Evolutionary conservation across 805 yeast species (phyloP).

Genomic region (Naumovozyma castellii): DNA sequence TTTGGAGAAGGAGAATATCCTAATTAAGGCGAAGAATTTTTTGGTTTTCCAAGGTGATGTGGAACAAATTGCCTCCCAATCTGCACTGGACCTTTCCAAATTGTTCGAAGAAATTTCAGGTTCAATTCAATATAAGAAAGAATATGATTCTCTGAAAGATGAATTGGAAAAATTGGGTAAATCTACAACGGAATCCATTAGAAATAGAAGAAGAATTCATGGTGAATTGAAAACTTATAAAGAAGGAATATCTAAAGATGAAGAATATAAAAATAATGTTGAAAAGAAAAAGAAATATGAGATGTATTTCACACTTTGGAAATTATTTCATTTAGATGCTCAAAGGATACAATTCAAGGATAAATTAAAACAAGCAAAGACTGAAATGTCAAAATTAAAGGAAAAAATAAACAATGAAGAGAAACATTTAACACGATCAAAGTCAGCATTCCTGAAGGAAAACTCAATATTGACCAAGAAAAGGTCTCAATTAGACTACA

Average conservation of each 20-base stretch:
- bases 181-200: conserved; percentile 50
- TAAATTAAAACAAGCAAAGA: conserved; percentile 20
- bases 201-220: conserved; percentile 58
- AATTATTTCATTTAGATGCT: conserved; percentile 51
- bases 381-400: conserved; percentile 26
- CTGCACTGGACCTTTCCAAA: conserved; percentile 62
- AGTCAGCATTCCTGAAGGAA: conserved; percentile 39
- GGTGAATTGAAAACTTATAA: conserved; percentile 71
- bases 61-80: conserved; percentile 83
- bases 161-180: conserved; percentile 59
- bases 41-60: conserved; percentile 96
- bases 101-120: conserved; percentile 81
- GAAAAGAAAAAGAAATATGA: conserved; percentile 39
- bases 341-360: conserved; percentile 20
- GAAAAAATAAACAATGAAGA: conserved; percentile 31
- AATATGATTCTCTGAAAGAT: conserved; percentile 56
- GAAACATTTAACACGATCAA: conserved; percentile 30
- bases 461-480: conserved; percentile 35
- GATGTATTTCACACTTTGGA: conserved; percentile 48
- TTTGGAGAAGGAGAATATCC: conserved; percentile 67
- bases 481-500: conserved; percentile 31
- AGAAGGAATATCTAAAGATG: conserved; percentile 66
- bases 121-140: conserved; percentile 53
- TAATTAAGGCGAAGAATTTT: conserved; percentile 84
- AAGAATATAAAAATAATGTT: conserved; percentile 48